These are phyloP conservation scores for Kurtzmaniella quercitrusa DNA, from an alignment of 1,139 yeast genomes.

Conservation along the genomic window DNA sequence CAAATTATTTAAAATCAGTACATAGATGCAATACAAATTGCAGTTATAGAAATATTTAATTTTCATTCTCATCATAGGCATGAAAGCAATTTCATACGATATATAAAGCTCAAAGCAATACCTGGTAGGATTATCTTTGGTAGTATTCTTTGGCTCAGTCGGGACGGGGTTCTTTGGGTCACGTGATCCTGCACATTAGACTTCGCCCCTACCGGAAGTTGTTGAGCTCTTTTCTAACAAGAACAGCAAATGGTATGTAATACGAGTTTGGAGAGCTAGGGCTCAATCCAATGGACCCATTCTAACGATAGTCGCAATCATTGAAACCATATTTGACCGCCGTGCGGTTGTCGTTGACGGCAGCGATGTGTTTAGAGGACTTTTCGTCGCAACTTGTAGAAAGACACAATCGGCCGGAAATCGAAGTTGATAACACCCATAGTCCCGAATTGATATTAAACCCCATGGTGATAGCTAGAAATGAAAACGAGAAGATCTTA, in stretches of 20 bases:
- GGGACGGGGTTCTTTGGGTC: too few relatives aligned
- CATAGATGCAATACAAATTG: not conserved
- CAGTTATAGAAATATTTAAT: not conserved
- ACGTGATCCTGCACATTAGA: not conserved
- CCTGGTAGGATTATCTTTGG: too few relatives aligned
- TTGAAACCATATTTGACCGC: constrained; percentile 92
- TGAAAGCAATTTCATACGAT: too few relatives aligned
- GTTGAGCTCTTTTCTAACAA: not conserved
- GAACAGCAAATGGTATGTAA: not conserved
- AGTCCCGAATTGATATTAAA: constrained; percentile 82
- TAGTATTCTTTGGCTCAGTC: too few relatives aligned
- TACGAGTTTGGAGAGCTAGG: not conserved
- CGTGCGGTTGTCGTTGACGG: constrained; percentile 88
- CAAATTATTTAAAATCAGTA: too few relatives aligned
- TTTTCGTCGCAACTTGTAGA: constrained; percentile 94
- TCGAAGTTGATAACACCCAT: constrained; percentile 64
- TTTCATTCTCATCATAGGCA: too few relatives aligned
- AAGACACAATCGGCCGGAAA: constrained; percentile 96
- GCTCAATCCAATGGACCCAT: not conserved
- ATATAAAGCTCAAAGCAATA: too few relatives aligned
- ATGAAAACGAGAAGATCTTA: constrained; percentile 87
- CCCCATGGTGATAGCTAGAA: constrained; percentile 87
- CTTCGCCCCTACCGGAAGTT: not conserved
- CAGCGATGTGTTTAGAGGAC: constrained; percentile 91
- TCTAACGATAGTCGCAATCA: constrained; percentile 66